Base-by-base conservation (phyloP, 257 asterid species). In the Buddleja alternifolia region DNA sequence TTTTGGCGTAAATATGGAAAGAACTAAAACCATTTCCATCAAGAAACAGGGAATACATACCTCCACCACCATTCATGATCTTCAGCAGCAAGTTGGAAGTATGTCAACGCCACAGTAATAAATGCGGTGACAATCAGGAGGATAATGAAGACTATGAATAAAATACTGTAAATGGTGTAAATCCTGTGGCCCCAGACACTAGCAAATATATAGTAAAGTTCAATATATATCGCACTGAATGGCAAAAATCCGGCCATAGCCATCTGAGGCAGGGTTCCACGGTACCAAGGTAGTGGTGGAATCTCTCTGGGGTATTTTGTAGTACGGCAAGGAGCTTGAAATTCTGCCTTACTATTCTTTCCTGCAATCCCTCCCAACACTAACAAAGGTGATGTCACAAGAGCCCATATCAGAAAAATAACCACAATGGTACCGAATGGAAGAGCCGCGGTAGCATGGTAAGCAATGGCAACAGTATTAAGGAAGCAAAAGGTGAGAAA, bases 51-150 rank as follows among this genome's bases (percentile, higher is more conserved):
- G 12, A 1, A 15, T 47, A 55, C 82, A 70, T 84, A 90, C 97
- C 97, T 90, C 97, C 97, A 90, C 97, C 97, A 90, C 97, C 97
- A 90, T 73, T 88, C 90, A 73, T 90, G 97, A 67, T 90, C 97
- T 83, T 90, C 97, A 44, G 97, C 97, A 67, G 96, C 97, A 60
- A 90, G 96, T 62, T 90, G 97, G 78, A 90, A 90, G 60, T 90
- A 90, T 8, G 96, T 88, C 81, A 90, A 80, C 0, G 97, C 97
- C 74, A 90, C 94, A 2, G 96, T 90, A 29, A 90, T 90, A 62
- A 90, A 90, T 9, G 97, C 97, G 39, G 97, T 90, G 60, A 90
- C 96, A 32, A 90, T 86, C 69, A 90, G 71, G 72, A 90, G 97
- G 71, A 90, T 90, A 66, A 88, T 86, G 79, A 90, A 90, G 75